Conservation (phyloP, 352 stramenopile species). For the Phytophthora constricta region DNA sequence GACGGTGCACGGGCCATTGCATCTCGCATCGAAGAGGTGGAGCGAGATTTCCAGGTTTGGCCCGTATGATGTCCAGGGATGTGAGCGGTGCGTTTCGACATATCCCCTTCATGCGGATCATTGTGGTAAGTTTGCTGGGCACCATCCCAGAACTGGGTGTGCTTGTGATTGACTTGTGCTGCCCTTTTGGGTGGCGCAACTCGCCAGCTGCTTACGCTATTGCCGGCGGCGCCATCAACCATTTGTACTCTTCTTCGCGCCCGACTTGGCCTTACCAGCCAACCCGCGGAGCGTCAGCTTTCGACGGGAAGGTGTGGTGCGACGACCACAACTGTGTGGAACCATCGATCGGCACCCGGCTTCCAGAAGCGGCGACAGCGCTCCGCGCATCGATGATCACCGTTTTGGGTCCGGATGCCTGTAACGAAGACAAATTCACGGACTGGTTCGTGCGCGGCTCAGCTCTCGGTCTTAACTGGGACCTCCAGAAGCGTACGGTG, state of each 20-base stretch:
- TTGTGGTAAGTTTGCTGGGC: not conserved
- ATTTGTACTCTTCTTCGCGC: conserved; percentile 6
- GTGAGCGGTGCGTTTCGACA: conserved; percentile 1
- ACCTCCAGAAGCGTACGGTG: not conserved
- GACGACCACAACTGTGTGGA: conserved; percentile 24
- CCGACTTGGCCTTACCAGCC: conserved; percentile 2
- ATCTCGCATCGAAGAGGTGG: not conserved
- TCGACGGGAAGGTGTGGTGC: conserved; percentile 18
- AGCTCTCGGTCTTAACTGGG: conserved; percentile 10
- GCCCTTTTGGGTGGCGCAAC: conserved; percentile 13
- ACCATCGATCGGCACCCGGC: conserved; percentile 3
- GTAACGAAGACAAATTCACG: conserved; percentile 22
- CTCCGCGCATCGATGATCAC: conserved; percentile 1
- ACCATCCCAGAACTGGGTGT: conserved; percentile 4
- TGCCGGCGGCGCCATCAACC: conserved; percentile 3
- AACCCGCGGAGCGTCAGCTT: not conserved
- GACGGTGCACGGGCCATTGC: not conserved
- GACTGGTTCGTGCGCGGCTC: conserved; percentile 3
- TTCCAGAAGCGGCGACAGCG: not conserved
- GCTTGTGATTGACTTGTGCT: conserved; percentile 9
- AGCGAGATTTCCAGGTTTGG: not conserved
- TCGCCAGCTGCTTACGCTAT: conserved; percentile 6
- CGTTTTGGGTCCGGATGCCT: conserved; percentile 1
- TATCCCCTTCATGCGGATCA: conserved; percentile 15
- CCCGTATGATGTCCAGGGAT: conserved; percentile 15